A percentile compares a stretch with the other conserved stretches of the same genome.
phyloP scores from a whole-genome alignment of 225 moss, liverwort and hornwort genomes.

The Antitrichia curtipendula region DNA sequence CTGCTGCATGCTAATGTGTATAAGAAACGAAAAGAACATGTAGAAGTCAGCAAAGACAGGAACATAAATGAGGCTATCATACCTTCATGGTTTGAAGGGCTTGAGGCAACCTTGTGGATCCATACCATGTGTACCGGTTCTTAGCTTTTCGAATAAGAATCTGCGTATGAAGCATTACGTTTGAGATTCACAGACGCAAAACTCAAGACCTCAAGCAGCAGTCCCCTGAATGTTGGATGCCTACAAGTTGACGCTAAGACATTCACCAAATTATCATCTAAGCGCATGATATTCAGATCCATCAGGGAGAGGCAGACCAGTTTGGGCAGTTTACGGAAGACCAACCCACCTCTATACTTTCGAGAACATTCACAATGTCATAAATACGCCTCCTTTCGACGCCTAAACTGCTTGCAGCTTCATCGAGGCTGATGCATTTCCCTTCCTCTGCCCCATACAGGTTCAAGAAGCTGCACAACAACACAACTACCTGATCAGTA shows the following conservation, averaged over 20 bases:
- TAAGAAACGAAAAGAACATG: background rate
- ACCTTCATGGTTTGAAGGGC: conserved; percentile 92
- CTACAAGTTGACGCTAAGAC: background rate
- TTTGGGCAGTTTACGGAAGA: background rate
- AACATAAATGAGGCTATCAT: background rate
- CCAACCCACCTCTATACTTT: conserved; percentile 67
- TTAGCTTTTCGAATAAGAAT: conserved; percentile 93
- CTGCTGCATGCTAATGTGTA: background rate
- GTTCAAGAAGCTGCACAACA: conserved; percentile 75
- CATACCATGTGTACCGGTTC: conserved; percentile 96
- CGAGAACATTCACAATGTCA: conserved; percentile 93
- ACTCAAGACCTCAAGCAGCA: background rate
- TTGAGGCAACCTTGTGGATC: conserved; percentile 67
- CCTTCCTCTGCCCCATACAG: conserved; percentile 83
- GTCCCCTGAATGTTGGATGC: background rate
- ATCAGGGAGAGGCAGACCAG: background rate
- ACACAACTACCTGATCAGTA: background rate
- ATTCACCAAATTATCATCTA: background rate
- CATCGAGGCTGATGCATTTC: conserved; percentile 90
- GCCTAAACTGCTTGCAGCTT: conserved; percentile 77
- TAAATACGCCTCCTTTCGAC: conserved; percentile 98
- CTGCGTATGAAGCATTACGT: conserved; percentile 13
- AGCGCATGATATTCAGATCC: background rate
- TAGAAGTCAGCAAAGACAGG: background rate
- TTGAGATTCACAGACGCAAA: background rate